phyloP scores from a whole-genome alignment of 352 stramenopile genomes.

The Lagenidium sp. region DNA sequence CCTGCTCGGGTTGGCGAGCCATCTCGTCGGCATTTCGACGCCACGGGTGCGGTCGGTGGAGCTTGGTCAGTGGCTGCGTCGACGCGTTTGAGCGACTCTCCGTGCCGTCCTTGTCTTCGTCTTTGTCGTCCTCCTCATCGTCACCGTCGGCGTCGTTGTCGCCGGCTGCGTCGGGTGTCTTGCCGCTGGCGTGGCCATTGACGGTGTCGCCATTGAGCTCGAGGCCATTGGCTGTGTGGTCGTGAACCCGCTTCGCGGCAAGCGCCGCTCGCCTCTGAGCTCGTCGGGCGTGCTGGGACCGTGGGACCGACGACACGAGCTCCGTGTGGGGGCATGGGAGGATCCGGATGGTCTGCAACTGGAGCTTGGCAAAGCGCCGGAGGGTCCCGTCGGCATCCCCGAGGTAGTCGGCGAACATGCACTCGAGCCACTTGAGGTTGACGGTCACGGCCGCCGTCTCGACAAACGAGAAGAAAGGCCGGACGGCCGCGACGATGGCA shows the following conservation, averaged over 20 bases:
- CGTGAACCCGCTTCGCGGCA: background rate
- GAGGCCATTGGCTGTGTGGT: background rate
- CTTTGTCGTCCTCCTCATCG: background rate
- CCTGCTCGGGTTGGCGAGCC: too few species aligned
- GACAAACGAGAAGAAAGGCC: too few species aligned
- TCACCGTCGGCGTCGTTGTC: too few species aligned
- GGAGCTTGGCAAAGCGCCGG: background rate
- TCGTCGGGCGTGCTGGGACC: too few species aligned
- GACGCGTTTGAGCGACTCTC: background rate
- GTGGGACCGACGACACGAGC: background rate
- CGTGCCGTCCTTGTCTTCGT: background rate
- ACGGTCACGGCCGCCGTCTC: too few species aligned
- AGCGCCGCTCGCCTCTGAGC: too few species aligned
- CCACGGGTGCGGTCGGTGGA: too few species aligned
- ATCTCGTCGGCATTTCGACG: too few species aligned
- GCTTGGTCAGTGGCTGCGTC: background rate
- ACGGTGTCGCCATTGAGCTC: too few species aligned
- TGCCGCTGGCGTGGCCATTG: too few species aligned
- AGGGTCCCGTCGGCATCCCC: background rate
- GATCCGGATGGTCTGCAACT: background rate
- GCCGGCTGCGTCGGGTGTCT: too few species aligned
- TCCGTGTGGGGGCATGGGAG: background rate
- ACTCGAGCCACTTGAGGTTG: background rate
- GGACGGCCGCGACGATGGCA: too few species aligned
- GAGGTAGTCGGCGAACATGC: background rate